phyloP scores from a whole-genome alignment of 2,329 filamentous ascomycete genomes.

The Aspergillus costaricaensis region DNA sequence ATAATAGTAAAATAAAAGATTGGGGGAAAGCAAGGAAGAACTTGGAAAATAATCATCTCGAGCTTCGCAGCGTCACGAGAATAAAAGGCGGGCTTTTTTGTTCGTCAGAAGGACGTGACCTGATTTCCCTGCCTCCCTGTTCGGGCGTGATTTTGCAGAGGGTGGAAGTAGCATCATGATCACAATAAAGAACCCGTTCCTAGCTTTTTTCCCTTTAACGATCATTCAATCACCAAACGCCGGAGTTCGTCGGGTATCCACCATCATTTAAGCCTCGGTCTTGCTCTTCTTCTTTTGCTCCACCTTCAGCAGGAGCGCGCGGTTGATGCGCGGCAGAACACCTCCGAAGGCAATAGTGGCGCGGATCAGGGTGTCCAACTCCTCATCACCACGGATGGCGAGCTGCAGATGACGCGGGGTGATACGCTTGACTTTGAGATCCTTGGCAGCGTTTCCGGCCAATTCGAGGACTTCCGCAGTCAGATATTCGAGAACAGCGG shows the following conservation, averaged over 20 bases:
- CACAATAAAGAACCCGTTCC: constrained; percentile 18
- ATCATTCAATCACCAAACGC: constrained; percentile 29
- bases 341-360: constrained; percentile 98
- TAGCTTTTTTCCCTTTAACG: constrained; percentile 21
- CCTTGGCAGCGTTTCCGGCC: constrained; percentile 97
- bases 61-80: constrained; percentile 29
- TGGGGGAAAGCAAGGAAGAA: constrained; percentile 14
- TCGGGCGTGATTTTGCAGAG: no score
- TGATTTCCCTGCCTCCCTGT: constrained; percentile 3
- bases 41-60: constrained; percentile 25
- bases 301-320: constrained; percentile 90
- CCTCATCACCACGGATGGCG: constrained; percentile 96
- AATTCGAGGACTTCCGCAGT: constrained; percentile 97
- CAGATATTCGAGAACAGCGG: constrained; percentile 95
- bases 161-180: constrained; percentile 13
- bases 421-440: constrained; percentile 99
- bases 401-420: constrained; percentile 96
- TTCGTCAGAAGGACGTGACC: background rate
- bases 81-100: constrained; percentile 9
- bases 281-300: constrained; percentile 94
- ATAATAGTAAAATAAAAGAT: constrained; percentile 19
- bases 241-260: constrained; percentile 27
- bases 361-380: constrained; percentile 94
- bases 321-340: constrained; percentile 98
- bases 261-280: constrained; percentile 39